Evolutionary conservation across 2,329 filamentous ascomycete genomes (phyloP).

Genomic region (Aspergillus felis): DNA sequence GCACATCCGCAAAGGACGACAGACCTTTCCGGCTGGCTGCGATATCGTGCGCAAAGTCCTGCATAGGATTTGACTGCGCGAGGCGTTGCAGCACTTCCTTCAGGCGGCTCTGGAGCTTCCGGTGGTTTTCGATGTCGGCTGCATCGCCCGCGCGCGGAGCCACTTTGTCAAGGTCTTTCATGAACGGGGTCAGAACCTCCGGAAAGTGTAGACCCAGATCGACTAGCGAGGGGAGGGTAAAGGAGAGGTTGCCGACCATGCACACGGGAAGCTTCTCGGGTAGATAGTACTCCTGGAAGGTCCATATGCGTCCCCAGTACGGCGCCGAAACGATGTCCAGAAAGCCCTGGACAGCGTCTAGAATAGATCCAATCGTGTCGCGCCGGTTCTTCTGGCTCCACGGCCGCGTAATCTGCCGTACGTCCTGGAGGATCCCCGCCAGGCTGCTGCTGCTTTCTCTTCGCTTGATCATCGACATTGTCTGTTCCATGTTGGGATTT

Average conservation of each 20-base stretch:
- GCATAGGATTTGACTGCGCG: conserved; percentile 3
- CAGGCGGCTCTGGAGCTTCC: background rate
- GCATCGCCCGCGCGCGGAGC: conserved; percentile 1
- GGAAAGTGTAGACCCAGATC: background rate
- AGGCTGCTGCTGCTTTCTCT: background rate
- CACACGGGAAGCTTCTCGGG: conserved; percentile 1
- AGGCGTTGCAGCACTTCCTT: background rate
- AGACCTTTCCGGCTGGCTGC: background rate
- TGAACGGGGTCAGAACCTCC: background rate
- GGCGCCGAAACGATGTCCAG: background rate
- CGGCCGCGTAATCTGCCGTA: background rate
- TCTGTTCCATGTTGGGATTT: conserved; percentile 1
- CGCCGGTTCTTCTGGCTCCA: background rate
- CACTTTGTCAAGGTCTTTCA: background rate
- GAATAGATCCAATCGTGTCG: background rate
- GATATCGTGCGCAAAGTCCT: conserved; percentile 4
- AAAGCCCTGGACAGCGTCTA: background rate
- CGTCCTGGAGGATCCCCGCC: background rate
- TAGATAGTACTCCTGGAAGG: conserved; percentile 8
- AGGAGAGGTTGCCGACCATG: background rate
- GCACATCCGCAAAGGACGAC: background rate
- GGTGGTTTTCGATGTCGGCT: conserved; percentile 2
- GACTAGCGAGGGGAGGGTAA: background rate
- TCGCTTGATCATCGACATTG: background rate
- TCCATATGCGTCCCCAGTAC: conserved; percentile 8